Conservation (phyloP, 192 early-diverging fungal genomes). For the Blastocladiella britannica region DNA sequence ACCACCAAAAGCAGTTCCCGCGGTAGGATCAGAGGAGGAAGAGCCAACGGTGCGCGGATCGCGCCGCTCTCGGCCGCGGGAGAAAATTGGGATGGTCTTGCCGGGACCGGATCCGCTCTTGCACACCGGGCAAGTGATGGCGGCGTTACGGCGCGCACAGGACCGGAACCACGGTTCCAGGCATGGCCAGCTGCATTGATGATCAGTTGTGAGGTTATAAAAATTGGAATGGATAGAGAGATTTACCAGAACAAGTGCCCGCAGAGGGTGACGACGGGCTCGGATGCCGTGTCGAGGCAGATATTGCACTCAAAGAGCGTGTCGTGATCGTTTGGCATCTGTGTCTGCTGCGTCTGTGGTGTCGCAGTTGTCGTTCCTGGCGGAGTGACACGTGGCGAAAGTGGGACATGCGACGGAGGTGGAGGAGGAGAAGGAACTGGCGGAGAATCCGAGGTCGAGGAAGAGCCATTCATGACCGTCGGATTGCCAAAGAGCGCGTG, state of each 20-base stretch:
- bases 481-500: no score
- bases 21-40: no score
- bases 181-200: background rate
- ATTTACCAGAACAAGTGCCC: conserved; percentile 26
- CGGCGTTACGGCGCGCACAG: background rate
- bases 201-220: background rate
- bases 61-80: conserved; percentile 6
- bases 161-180: background rate
- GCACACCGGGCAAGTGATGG: conserved; percentile 24
- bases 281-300: conserved; percentile 20
- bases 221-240: background rate
- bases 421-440: no score
- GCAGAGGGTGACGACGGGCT: conserved; percentile 23
- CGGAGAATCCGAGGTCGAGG: no score
- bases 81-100: conserved; percentile 21
- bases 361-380: no score
- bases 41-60: background rate
- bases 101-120: conserved; percentile 18
- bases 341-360: no score
- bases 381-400: no score
- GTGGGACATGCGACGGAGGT: no score
- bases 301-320: conserved; percentile 4
- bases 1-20: no score
- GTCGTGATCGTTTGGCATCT: no score
- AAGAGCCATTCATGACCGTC: no score